A percentile compares a stretch with the other conserved stretches of the same genome.
phyloP scores from a whole-genome alignment of 2,329 filamentous ascomycete species.

The Epichloe bromicola region DNA sequence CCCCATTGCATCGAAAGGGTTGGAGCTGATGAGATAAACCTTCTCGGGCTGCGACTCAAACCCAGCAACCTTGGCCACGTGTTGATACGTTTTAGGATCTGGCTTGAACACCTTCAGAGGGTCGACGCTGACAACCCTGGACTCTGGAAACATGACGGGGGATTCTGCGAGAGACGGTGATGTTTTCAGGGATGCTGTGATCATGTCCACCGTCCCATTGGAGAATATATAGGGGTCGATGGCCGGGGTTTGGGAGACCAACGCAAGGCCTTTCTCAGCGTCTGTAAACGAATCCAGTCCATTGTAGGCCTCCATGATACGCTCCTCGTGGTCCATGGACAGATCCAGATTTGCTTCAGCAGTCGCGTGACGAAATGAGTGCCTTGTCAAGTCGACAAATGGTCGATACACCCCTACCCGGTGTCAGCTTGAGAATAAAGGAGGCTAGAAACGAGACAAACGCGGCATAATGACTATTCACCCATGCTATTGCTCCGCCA shows the following conservation, averaged over 20 bases:
- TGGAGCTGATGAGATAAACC: slow-evolving; percentile 58
- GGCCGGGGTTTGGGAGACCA: slow-evolving; percentile 24
- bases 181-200: slow-evolving; percentile 43
- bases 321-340: slow-evolving; percentile 26
- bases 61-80: slow-evolving; percentile 39
- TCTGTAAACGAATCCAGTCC: slow-evolving; percentile 52
- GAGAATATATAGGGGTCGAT: slow-evolving; percentile 51
- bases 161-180: slow-evolving; percentile 42
- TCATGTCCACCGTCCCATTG: slow-evolving; percentile 54
- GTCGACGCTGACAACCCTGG: slow-evolving; percentile 45
- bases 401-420: slow-evolving; percentile 30
- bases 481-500: slow-evolving; percentile 68
- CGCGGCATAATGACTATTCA: slow-evolving; percentile 20
- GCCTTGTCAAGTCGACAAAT: slow-evolving; percentile 34
- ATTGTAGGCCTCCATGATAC: slow-evolving; percentile 52
- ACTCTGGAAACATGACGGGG: slow-evolving; percentile 7
- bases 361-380: slow-evolving; percentile 50
- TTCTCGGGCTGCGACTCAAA: slow-evolving; percentile 30
- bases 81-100: slow-evolving; percentile 44
- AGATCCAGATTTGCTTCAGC: slow-evolving; percentile 40
- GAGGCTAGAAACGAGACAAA: background rate
- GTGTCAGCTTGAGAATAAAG: background rate
- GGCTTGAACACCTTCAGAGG: slow-evolving; percentile 51
- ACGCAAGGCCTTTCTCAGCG: slow-evolving; percentile 38
- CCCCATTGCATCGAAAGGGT: slow-evolving; percentile 61